These are phyloP conservation scores for Striga hermonthica DNA, from an alignment of 305 asterid species.

Conservation along the genomic window DNA sequence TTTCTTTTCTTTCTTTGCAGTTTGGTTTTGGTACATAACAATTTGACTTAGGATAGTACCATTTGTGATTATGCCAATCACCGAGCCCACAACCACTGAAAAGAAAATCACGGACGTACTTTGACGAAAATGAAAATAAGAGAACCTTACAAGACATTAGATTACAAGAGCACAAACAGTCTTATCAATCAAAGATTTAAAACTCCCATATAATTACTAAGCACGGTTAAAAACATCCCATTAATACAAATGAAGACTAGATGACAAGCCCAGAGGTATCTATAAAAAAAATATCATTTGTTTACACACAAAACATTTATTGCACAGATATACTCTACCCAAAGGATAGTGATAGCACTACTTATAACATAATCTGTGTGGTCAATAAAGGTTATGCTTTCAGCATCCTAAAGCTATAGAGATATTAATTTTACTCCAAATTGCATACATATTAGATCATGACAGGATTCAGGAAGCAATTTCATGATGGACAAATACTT, in stretches of 20 bases:
- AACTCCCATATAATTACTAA: neutral
- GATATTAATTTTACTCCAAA: neutral
- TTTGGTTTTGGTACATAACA: constrained; percentile 53
- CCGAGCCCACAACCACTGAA: constrained; percentile 81
- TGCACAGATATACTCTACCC: too few relatives aligned
- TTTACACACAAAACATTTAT: too few relatives aligned
- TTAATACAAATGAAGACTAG: too few relatives aligned
- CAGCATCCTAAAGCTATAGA: neutral
- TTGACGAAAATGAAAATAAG: constrained; percentile 11
- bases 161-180: neutral
- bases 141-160: neutral
- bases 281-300: too few relatives aligned
- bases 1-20: constrained; percentile 72
- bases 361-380: too few relatives aligned
- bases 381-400: neutral
- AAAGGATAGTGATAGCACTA: too few relatives aligned
- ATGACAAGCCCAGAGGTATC: too few relatives aligned
- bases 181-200: neutral
- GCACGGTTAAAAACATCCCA: neutral
- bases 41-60: constrained; percentile 91
- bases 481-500: neutral
- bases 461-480: neutral
- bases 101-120: constrained; percentile 27
- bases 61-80: constrained; percentile 69
- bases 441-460: neutral